Base-by-base conservation (phyloP, 1,284 basidiomycete genomes). In the Leccinum subrobustum region DNA sequence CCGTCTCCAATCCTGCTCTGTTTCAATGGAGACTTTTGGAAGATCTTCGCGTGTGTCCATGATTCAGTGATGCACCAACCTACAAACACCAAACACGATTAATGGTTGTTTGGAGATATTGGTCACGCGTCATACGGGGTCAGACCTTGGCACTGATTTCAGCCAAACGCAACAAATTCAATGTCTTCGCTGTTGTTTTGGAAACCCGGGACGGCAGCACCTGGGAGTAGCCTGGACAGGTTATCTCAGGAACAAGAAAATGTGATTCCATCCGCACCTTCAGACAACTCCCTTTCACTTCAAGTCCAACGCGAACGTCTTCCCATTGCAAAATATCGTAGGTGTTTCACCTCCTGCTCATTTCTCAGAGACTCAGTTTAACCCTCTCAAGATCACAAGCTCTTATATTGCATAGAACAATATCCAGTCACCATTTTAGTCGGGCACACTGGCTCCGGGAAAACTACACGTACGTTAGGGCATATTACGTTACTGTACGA, bases 391-490 rank as follows among this genome's bases (percentile, higher is more conserved):
- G 92, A 87, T 56, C 80, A 91, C 48, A 86, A 88, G 63, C 79
- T 98, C 12, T 76, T 98, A 3, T 92, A 93, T 71, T 88, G 89
- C 61, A 77, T 98, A 18, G 95, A 98, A 77, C 86, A 83, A 54
- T 84, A 91, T 72, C 89, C 88, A 1, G 91, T 96, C 2, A 82
- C 89, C 3, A 93, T 99, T 57, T 87, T 96, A 5, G 91, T 98
- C 23, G 96, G 95, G 11, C 95, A 98, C 72, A 99, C 96, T 0
- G 97, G 96, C 4, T 97, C 93, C 61, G 96, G 97, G 60, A 99
- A 99, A 78, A 97, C 95, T 9, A 98, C 96, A 64, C 95, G 94
- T 96, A 67, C 73, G 88, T 39, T 81, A 42, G 54, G 52, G n/a
- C 33, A 35, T 42, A 12, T 55, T 11, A n/a, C 18, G 42, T 33